Percentiles rank a stretch among this genome's conserved stretches.
Evolutionary conservation across 352 stramenopile genomes (phyloP).

Genomic region (Phytophthora melonis): DNA sequence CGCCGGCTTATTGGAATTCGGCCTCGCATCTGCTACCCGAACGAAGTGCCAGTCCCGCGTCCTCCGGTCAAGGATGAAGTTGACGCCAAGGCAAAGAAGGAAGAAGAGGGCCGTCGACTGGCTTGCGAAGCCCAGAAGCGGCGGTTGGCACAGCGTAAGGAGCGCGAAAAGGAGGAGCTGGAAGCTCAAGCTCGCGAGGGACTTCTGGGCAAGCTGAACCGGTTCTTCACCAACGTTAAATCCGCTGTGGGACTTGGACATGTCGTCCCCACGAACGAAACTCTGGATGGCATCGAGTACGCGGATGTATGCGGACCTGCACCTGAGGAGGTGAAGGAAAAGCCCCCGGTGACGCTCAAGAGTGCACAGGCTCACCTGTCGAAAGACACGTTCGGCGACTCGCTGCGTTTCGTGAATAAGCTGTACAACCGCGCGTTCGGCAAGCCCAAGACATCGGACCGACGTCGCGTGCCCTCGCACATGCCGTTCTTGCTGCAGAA

Average conservation of each 20-base stretch:
- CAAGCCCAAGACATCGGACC: slow-evolving; percentile 50
- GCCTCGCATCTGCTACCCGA: slow-evolving; percentile 50
- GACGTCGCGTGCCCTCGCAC: slow-evolving; percentile 92
- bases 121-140: slow-evolving; percentile 73
- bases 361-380: slow-evolving; percentile 67
- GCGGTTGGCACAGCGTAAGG: slow-evolving; percentile 48
- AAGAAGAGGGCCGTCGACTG: slow-evolving; percentile 66
- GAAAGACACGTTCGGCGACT: slow-evolving; percentile 94
- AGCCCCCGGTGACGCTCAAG: slow-evolving; percentile 29
- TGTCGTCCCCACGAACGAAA: slow-evolving; percentile 55
- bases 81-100: slow-evolving; percentile 47
- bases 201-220: slow-evolving; percentile 18
- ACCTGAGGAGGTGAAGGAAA: slow-evolving; percentile 20
- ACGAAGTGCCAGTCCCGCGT: slow-evolving; percentile 53
- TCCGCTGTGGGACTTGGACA: slow-evolving; percentile 45
- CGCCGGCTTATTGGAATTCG: slow-evolving; percentile 52
- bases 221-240: slow-evolving; percentile 38
- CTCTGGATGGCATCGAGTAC: slow-evolving; percentile 73
- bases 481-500: slow-evolving; percentile 96
- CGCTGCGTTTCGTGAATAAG: slow-evolving; percentile 93
- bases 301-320: slow-evolving; percentile 63
- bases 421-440: slow-evolving; percentile 93
- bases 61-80: slow-evolving; percentile 24
- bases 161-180: slow-evolving; percentile 34
- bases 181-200: slow-evolving; percentile 26